Conservation (phyloP, 208 protist species). For the Acanthamoeba lenticulata region DNA sequence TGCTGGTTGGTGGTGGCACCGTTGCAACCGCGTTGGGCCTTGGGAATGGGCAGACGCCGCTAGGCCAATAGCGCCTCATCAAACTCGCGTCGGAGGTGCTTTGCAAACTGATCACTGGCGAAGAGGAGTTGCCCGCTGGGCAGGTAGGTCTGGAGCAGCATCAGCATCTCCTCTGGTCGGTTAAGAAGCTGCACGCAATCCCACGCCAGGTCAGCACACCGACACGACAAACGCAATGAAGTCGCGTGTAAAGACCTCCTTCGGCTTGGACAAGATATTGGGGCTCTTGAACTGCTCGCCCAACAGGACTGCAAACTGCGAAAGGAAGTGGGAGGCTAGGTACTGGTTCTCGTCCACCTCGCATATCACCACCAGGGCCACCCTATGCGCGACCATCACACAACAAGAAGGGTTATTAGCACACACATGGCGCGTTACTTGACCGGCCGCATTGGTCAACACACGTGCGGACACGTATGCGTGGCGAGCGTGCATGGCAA, state of each 20-base stretch:
- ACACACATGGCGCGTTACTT: too few relatives aligned
- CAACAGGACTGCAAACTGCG: background rate
- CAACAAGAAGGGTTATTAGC: too few relatives aligned
- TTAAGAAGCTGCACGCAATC: background rate
- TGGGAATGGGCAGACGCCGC: background rate
- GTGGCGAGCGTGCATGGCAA: background rate
- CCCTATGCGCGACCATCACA: too few relatives aligned
- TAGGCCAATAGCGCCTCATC: background rate
- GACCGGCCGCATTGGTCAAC: too few relatives aligned
- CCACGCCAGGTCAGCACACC: background rate
- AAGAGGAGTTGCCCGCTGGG: constrained; percentile 45
- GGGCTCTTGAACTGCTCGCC: constrained; percentile 44
- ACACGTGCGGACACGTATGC: background rate
- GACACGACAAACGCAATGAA: background rate
- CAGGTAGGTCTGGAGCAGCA: constrained; percentile 9
- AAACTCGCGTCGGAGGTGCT: constrained; percentile 27
- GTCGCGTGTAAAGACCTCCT: background rate
- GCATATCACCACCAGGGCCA: background rate
- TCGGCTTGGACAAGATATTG: constrained; percentile 6
- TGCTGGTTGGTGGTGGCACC: background rate
- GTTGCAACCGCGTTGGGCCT: background rate
- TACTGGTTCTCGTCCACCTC: constrained; percentile 45
- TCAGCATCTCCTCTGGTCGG: constrained; percentile 40
- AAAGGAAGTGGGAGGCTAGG: constrained; percentile 19
- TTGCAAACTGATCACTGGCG: background rate